Conservation (phyloP, 169 alveolate species). For the Plasmodium cynomolgi region DNA sequence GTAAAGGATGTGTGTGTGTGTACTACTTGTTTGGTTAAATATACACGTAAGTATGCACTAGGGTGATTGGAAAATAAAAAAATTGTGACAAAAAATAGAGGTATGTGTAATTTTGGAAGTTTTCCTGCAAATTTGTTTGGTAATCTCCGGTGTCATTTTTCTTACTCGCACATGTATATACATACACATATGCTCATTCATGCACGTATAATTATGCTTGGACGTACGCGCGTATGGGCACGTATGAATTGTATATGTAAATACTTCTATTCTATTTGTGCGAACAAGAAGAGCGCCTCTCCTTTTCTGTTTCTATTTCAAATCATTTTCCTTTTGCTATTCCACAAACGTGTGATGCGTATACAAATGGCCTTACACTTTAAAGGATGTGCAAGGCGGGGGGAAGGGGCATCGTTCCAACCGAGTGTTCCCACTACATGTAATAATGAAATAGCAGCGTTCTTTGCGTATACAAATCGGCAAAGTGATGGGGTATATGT, state of each 20-base stretch:
- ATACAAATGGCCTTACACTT: background rate
- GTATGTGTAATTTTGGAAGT: slow-evolving; percentile 4
- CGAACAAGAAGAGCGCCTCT: background rate
- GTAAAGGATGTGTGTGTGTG: background rate
- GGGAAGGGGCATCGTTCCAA: background rate
- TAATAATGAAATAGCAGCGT: background rate
- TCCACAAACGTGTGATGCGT: background rate
- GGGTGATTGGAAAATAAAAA: background rate
- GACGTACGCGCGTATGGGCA: background rate
- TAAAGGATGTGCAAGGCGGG: background rate
- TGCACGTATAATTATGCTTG: slow-evolving; percentile 19
- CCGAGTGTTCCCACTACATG: background rate
- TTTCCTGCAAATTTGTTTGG: background rate
- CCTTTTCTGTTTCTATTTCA: background rate
- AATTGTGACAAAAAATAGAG: background rate
- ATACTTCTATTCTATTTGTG: background rate
- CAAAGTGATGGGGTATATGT: background rate
- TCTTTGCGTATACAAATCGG: background rate
- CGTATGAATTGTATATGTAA: background rate
- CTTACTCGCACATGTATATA: slow-evolving; percentile 1
- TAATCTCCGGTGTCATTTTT: background rate
- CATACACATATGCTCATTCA: slow-evolving; percentile 14
- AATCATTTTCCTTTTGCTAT: background rate
- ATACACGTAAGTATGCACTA: background rate
- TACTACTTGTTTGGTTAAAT: background rate